Percentiles rank a stretch among this genome's conserved stretches.
Conservation (phyloP, 805 yeast genomes). For the Zygosaccharomyces kombuchaensis region DNA sequence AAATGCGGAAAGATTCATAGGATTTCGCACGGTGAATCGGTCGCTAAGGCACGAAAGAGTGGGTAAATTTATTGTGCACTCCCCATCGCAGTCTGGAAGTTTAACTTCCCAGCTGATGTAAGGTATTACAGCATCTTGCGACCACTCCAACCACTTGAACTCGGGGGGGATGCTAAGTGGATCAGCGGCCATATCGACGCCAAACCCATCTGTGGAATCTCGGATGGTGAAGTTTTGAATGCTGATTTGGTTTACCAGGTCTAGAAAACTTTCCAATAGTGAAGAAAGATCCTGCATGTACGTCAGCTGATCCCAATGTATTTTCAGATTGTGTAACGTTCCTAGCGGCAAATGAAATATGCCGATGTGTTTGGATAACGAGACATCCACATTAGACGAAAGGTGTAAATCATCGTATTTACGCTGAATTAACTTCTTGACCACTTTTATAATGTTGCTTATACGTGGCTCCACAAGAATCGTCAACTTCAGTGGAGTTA, state of each 20-base stretch:
- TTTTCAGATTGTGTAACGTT: conserved; percentile 12
- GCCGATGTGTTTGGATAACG: conserved; percentile 16
- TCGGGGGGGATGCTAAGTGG: conserved; percentile 23
- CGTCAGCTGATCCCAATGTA: conserved; percentile 21
- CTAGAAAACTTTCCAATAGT: conserved; percentile 13
- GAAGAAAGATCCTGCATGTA: conserved; percentile 6
- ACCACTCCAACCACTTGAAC: conserved; percentile 18
- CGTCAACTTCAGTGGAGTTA: conserved; percentile 22
- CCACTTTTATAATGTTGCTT: conserved; percentile 21
- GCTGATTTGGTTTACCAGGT: conserved; percentile 18
- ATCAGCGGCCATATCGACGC: conserved; percentile 18
- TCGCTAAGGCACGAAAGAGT: conserved; percentile 16
- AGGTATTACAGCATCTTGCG: conserved; percentile 30
- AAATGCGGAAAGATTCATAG: conserved; percentile 7
- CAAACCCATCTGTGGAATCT: conserved; percentile 25
- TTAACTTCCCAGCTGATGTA: conserved; percentile 36
- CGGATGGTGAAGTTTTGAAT: conserved; percentile 25
- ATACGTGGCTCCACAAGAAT: conserved; percentile 27
- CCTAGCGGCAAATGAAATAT: conserved; percentile 15
- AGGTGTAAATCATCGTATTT: conserved; percentile 25
- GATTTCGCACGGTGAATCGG: conserved; percentile 7
- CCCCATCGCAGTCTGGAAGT: conserved; percentile 36
- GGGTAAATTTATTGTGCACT: conserved; percentile 32
- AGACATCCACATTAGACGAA: conserved; percentile 24
- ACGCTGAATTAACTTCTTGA: conserved; percentile 29